These are phyloP conservation scores for Sugiyamaella smithiae DNA, from an alignment of 805 yeast genomes.

Conservation along the genomic window DNA sequence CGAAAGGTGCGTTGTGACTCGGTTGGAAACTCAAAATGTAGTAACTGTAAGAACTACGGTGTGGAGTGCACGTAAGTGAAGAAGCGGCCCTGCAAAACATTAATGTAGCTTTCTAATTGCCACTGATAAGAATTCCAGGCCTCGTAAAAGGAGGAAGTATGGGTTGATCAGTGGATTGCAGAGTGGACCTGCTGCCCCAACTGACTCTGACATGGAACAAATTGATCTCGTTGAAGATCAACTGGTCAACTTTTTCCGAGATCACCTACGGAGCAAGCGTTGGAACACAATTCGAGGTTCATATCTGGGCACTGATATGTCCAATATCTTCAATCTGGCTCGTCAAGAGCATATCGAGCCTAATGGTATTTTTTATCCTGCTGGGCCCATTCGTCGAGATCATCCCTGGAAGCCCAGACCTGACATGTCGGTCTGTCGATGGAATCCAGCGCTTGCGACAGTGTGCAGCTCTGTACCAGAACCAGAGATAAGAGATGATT, in stretches of 20 bases:
- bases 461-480: neutral
- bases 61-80: neutral
- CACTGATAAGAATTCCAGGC: neutral
- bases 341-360: neutral
- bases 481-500: neutral
- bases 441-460: neutral
- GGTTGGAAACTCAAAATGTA: neutral
- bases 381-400: neutral
- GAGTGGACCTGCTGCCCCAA: neutral
- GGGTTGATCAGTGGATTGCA: neutral
- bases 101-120: neutral
- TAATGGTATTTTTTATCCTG: neutral
- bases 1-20: neutral
- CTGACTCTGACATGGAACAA: neutral
- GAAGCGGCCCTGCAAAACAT: no score
- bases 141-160: neutral
- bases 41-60: neutral
- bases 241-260: neutral
- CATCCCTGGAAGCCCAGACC: neutral
- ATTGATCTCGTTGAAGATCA: neutral
- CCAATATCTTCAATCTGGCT: neutral
- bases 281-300: neutral
- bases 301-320: neutral
- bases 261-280: neutral
- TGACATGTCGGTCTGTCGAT: neutral